Conservation (phyloP, 1,284 basidiomycete genomes). For the Pseudomicrostroma phylloplanum region DNA sequence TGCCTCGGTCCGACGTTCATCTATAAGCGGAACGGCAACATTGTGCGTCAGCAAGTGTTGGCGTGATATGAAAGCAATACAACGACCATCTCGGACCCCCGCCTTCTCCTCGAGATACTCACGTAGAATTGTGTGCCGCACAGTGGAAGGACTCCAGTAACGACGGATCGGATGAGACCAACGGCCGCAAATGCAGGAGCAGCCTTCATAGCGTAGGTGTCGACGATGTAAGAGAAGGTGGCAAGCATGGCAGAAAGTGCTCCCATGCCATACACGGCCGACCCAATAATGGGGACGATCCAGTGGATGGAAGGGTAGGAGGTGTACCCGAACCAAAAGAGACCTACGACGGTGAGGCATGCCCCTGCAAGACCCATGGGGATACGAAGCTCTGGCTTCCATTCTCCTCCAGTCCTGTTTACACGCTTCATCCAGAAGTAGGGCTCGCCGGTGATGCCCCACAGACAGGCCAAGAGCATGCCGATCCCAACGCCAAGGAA, state of each 20-base stretch:
- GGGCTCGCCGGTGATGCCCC: neutral
- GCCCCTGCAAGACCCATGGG: conserved; percentile 12
- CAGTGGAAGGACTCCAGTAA: neutral
- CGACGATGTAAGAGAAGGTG: conserved; percentile 5
- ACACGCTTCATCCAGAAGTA: neutral
- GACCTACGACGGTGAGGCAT: conserved; percentile 11
- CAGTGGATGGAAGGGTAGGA: conserved; percentile 15
- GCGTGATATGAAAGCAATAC: too few relatives aligned
- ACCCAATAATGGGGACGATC: conserved; percentile 18
- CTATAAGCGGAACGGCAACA: too few relatives aligned
- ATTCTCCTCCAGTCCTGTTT: neutral
- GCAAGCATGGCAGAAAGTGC: conserved; percentile 4
- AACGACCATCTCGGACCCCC: too few relatives aligned
- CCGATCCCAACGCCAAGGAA: conserved; percentile 7
- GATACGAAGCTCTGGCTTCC: conserved; percentile 51
- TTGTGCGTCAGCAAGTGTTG: too few relatives aligned
- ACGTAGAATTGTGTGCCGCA: conserved; percentile 6
- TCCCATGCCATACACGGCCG: conserved; percentile 7
- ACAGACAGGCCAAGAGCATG: conserved; percentile 56
- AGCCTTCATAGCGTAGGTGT: neutral
- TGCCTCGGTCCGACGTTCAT: neutral
- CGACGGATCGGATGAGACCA: conserved; percentile 4
- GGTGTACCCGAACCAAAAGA: conserved; percentile 16
- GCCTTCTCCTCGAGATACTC: too few relatives aligned
- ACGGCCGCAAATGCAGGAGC: conserved; percentile 2